Conservation (phyloP, 1,284 basidiomycete species). For the Rhodotorula sp. region DNA sequence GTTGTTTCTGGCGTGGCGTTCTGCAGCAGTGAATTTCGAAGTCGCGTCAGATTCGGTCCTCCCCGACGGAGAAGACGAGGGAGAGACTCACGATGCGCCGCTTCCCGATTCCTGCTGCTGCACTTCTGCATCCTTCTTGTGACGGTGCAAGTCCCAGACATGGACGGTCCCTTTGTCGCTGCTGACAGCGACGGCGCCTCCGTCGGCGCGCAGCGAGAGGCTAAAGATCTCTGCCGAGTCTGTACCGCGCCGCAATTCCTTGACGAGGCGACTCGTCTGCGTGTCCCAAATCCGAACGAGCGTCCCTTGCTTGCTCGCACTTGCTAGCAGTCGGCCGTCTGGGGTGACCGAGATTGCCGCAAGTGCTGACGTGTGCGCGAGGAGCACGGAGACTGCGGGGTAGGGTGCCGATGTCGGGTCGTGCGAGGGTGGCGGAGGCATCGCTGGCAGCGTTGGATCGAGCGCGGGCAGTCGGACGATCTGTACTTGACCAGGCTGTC, state of each 20-base stretch:
- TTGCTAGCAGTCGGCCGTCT: slow-evolving; percentile 76
- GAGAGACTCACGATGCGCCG: slow-evolving; percentile 14
- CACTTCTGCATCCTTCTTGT: slow-evolving; percentile 34
- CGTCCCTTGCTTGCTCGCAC: slow-evolving; percentile 80
- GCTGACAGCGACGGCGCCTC: slow-evolving; percentile 74
- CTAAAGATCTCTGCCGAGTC: slow-evolving; percentile 92
- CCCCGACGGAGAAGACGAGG: too few species aligned
- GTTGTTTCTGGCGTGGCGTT: slow-evolving; percentile 34
- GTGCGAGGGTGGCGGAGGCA: slow-evolving; percentile 56
- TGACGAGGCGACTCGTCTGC: slow-evolving; percentile 61
- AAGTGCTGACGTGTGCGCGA: slow-evolving; percentile 76
- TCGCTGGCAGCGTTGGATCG: slow-evolving; percentile 51
- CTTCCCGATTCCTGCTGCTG: slow-evolving; percentile 23
- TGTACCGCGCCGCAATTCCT: slow-evolving; percentile 80
- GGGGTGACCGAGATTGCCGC: slow-evolving; percentile 73
- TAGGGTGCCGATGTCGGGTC: slow-evolving; percentile 30
- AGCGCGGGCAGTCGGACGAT: slow-evolving; percentile 74
- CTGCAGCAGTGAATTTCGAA: background rate
- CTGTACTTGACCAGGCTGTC: slow-evolving; percentile 86
- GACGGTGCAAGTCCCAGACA: slow-evolving; percentile 68
- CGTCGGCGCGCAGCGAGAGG: slow-evolving; percentile 62
- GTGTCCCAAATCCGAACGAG: slow-evolving; percentile 87
- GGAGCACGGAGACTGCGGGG: slow-evolving; percentile 63
- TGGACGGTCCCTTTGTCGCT: slow-evolving; percentile 97
- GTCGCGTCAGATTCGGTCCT: background rate